Evolutionary conservation across 805 yeast genomes (phyloP).

Genomic region (Saccharomycopsis fibuligera): DNA sequence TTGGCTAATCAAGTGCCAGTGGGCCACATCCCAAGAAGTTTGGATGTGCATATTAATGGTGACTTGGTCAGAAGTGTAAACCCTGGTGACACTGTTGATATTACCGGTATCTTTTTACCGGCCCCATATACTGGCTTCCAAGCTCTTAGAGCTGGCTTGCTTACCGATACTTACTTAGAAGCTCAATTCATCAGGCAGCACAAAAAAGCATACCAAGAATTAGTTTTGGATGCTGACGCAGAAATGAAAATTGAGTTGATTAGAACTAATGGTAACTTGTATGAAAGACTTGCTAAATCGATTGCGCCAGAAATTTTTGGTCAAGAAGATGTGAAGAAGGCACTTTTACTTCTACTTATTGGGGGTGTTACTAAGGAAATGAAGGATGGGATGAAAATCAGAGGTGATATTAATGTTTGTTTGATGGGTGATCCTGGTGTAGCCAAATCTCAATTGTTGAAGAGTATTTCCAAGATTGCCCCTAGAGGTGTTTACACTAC

Average conservation of each 20-base stretch:
- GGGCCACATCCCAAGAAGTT: constrained; percentile 91
- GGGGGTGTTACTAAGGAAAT: constrained; percentile 95
- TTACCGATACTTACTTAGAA: constrained; percentile 90
- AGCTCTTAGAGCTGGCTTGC: constrained; percentile 85
- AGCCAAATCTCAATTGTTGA: constrained; percentile 92
- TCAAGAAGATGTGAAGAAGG: constrained; percentile 88
- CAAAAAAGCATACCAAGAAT: constrained; percentile 74
- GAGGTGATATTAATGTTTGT: constrained; percentile 95
- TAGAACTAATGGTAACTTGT: constrained; percentile 59
- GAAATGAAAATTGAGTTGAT: constrained; percentile 51
- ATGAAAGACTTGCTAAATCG: constrained; percentile 73
- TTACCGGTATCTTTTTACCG: constrained; percentile 89
- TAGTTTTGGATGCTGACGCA: constrained; percentile 51
- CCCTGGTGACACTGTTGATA: constrained; percentile 94
- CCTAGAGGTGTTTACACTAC: constrained; percentile 97
- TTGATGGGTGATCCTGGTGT: constrained; percentile 99
- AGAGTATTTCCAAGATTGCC: constrained; percentile 84
- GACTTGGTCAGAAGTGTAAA: constrained; percentile 77
- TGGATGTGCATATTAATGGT: constrained; percentile 87
- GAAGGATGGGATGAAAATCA: constrained; percentile 94
- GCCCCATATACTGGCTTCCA: constrained; percentile 92
- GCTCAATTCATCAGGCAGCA: constrained; percentile 83
- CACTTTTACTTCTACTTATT: constrained; percentile 72
- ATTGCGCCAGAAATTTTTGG: constrained; percentile 98
- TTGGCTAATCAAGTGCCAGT: constrained; percentile 94